Base-by-base conservation (phyloP, 2,329 filamentous ascomycete species). In the Diaporthe aspalathi region DNA sequence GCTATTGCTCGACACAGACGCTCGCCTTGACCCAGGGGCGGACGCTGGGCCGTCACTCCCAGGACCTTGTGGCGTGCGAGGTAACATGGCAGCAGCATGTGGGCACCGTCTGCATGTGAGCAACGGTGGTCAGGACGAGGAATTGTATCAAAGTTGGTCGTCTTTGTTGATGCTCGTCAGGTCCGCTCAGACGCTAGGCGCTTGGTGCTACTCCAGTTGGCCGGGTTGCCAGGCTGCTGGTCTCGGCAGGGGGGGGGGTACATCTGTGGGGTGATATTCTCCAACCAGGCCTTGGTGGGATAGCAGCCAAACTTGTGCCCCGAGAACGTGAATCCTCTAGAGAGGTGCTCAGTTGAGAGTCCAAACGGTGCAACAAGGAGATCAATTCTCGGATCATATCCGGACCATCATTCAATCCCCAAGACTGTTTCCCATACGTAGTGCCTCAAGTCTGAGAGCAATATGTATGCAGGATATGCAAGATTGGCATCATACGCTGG, bases 1-100 rank as follows among this genome's bases (percentile, higher is more conserved):
- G 20, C 75, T 75, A 11, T 72, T 74, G 24, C 75, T 73, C 40
- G 72, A 77, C 14, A 70, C 60, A 6, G 76, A 76, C 3, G 69
- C 73, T 27, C 76, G 76, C 56, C 77, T 72, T 50, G 74, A 74
- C 32, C 75, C 74, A 52, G 76, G 75, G 16, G 60, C 54, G 14
- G 70, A 72, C 16, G 54, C 56, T 16, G 76, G 74, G 45, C 52
- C 47, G 17, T 75, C 78, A 47, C 76, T 75, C 43, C 71, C 70
- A 47, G 72, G 56, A n/a, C 76, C 76, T 56, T 80, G 75, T 20
- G 76, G 75, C 20, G 75, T 75, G 54, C 73, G 74, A 12, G 72
- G 57, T 52, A 72, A 71, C 75, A 76, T 75, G 40, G 49, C 70
- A 35, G 50, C 32, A n/a, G 35, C 60, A 35, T 24, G 16, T 27